Base-by-base conservation (phyloP, 164 flowering plant genomes). In the Vitis riparia region DNA sequence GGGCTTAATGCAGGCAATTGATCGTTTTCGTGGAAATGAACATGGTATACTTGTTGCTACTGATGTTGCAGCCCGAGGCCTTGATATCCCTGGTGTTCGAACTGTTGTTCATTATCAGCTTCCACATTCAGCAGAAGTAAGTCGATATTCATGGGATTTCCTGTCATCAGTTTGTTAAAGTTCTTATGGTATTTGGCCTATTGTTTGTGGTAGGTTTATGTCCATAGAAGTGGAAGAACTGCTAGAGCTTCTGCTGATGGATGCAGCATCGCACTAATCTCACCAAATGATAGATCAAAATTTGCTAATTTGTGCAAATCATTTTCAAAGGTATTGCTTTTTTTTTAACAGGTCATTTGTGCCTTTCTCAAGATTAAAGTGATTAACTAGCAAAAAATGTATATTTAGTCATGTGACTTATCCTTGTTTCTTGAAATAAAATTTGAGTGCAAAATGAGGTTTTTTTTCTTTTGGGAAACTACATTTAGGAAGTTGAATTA, bases 221-320 rank as follows among this genome's bases (percentile, higher is more conserved):
- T 95, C 57, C 99, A 95, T 71, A 88, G 99, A 90, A 86, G 99
- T 83, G 99, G 99, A 76, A 84, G 99, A 86, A 95, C 99, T 68
- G 98, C 98, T 61, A 87, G 99, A 67, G 98, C 98, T 59, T 85
- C 82, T 75, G 73, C 89, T 74, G 99, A 91, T 82, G 99, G 99
- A 6, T 95, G 99, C 87, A 85, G 90, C 77, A 91, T 95, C 72
- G 94, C 94, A 57, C 71, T 95, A 62, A 89, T 93, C 44, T 83
- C 98, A 63, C 86, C 99, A 63, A 87, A 75, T 62, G 99, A 95
- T 53, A 79, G 85, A 61, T 84, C 93, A 63, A 95, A 91, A 72
- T 95, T 93, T 81, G 92, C 91, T 53, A 72, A 92, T 29, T 72
- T 95, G 71, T 93, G 97, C 89, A 95, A 77, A 77, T 89, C 98